Evolutionary conservation across 2,329 filamentous ascomycete species (phyloP).

Genomic region (Aureobasidium mangrovei): DNA sequence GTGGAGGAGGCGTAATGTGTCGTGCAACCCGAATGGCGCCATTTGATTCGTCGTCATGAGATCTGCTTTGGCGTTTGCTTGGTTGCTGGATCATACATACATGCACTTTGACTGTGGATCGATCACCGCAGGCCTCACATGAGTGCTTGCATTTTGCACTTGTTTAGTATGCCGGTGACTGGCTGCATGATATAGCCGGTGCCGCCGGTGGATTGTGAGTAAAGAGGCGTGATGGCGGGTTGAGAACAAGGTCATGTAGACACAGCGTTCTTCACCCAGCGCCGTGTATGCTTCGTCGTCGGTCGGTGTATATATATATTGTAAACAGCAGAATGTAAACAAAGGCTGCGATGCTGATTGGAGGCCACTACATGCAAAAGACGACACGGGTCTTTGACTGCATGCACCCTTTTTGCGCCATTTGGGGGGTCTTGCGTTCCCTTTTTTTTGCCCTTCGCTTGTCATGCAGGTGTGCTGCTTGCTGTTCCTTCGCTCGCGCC

Average conservation of each 20-base stretch:
- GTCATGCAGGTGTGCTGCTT: slow-evolving; percentile 8
- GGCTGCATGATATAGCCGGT: too few relatives aligned
- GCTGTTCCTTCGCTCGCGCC: slow-evolving; percentile 6
- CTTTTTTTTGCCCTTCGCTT: not conserved
- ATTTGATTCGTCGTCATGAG: slow-evolving; percentile 10
- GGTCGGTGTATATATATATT: not conserved
- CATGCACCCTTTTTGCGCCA: not conserved
- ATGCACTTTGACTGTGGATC: too few relatives aligned
- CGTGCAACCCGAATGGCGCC: not conserved
- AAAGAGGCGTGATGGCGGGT: too few relatives aligned
- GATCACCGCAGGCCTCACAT: too few relatives aligned
- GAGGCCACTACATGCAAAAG: not conserved
- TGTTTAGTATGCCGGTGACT: too few relatives aligned
- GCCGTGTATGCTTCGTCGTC: too few relatives aligned
- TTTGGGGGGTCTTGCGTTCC: not conserved
- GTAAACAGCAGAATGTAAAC: slow-evolving; percentile 6
- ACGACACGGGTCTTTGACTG: not conserved
- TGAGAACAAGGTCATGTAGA: too few relatives aligned
- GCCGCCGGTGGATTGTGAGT: too few relatives aligned
- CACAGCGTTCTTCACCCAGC: too few relatives aligned
- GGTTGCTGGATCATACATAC: not conserved
- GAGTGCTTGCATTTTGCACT: too few relatives aligned
- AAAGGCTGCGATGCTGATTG: slow-evolving; percentile 1
- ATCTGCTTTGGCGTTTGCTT: not conserved
- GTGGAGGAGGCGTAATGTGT: not conserved